These are phyloP conservation scores for Podaxis sp. DNA, from an alignment of 768 basidiomycete species.

Conservation along the genomic window DNA sequence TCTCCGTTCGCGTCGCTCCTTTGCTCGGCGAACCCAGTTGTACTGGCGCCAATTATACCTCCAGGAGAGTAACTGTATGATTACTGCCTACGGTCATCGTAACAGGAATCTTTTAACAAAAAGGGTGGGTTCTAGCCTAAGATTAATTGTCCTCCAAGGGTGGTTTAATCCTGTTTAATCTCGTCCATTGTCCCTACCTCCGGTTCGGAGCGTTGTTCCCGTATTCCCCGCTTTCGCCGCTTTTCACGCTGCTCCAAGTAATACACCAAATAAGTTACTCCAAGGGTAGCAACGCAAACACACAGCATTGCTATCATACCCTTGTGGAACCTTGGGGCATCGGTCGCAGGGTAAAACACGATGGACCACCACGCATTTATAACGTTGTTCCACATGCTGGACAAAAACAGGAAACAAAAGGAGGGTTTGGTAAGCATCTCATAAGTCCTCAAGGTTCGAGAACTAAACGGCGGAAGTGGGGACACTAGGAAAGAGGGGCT, in stretches of 20 bases:
- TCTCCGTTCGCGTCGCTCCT: constrained; percentile 6
- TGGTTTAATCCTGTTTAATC: background rate
- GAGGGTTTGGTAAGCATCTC: constrained; percentile 1
- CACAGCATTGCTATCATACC: constrained; percentile 73
- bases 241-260: constrained; percentile 45
- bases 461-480: background rate
- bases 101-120: constrained; percentile 3
- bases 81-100: background rate
- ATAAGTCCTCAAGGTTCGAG: background rate
- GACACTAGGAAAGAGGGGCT: background rate
- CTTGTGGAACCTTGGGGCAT: constrained; percentile 65
- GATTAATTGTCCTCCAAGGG: background rate
- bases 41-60: constrained; percentile 10
- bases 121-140: background rate
- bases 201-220: background rate
- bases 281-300: constrained; percentile 54
- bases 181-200: background rate
- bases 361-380: constrained; percentile 72
- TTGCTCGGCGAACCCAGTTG: constrained; percentile 10
- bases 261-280: constrained; percentile 56
- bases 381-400: constrained; percentile 68
- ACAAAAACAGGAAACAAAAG: background rate
- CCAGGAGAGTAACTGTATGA: constrained; percentile 9
- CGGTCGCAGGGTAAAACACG: constrained; percentile 71
- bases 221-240: constrained; percentile 3